phyloP scores from a whole-genome alignment of 2,329 filamentous ascomycete genomes.

The Calonectria hawksworthii region DNA sequence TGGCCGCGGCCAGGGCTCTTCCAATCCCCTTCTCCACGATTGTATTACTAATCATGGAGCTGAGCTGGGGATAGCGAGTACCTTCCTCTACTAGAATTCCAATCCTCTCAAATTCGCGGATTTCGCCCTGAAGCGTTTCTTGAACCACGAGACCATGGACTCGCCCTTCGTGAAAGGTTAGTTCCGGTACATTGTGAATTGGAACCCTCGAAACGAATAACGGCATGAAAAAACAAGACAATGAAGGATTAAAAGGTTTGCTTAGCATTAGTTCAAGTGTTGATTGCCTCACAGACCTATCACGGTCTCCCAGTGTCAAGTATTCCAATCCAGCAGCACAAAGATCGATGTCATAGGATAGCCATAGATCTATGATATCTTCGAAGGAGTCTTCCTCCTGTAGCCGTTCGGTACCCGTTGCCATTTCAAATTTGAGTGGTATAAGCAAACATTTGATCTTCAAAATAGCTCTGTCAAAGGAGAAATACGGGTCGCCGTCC shows the following conservation, averaged over 20 bases:
- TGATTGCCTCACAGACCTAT: not conserved
- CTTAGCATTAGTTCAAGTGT: not conserved
- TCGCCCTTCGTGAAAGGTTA: not conserved
- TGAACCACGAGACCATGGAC: not conserved
- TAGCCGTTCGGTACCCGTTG: not conserved
- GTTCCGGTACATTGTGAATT: not conserved
- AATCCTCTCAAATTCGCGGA: not conserved
- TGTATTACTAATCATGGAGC: not conserved
- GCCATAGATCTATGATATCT: not conserved
- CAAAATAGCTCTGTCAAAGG: not conserved
- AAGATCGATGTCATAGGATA: not conserved
- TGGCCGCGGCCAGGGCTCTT: not conserved
- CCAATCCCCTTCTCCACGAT: not conserved
- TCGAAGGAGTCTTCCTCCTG: not conserved
- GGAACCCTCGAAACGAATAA: not conserved
- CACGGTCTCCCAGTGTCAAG: not conserved
- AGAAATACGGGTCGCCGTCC: not conserved
- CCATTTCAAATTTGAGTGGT: not conserved
- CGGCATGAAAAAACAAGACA: not conserved
- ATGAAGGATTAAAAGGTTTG: not conserved
- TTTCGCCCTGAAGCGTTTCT: not conserved
- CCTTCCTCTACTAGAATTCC: not conserved
- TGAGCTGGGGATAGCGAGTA: not conserved
- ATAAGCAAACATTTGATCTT: not conserved
- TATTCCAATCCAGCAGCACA: not conserved